Evolutionary conservation across 1,139 yeast species (phyloP), one percentile per base, ranked within the genome.

Genomic region (Scheffersomyces insectosa): DNA sequence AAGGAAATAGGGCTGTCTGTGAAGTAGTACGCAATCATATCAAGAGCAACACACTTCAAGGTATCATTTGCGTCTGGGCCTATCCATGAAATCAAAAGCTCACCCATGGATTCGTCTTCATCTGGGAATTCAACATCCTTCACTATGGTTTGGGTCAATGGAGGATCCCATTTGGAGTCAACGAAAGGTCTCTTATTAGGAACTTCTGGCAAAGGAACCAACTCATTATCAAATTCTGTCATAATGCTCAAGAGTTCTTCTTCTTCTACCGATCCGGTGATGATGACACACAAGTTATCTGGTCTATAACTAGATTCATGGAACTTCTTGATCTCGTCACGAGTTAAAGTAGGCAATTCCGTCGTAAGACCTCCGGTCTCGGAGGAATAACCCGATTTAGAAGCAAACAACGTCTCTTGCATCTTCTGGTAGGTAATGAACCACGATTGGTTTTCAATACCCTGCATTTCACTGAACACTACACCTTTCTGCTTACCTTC

Each of bases 381-480:
- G 5, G 95, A 84, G 7, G 93, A 80, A 58, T 90, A 95, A 2
- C 96, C 97, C 25, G 93, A 85, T 3, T 76, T 68, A 11, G 72
- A 60, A 3, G 75, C 68, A 55, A 81, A 90, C 50, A 90, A 60
- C 1, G 78, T 58, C 56, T 84, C 77, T 58, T 87, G 88, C 57
- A 83, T 69, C 44, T 79, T 80, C 50, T 83, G 66, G 52, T 76
- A 76, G n/a, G 88, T 66, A 27, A 88, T 69, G 50, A 83, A 86
- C 80, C 85, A 83, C n/a, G 91, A 77, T 50, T 85, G 88, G 54
- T 81, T 80, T 62, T 90, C 96, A 43, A 87, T 84, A 13, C 91
- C 98, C 60, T 90, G 97, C 98, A 95, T 95, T 66, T 95, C 99
- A 46, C 95, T 86, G 62, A 87, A 95, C 3, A 95, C 99, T 33